Evolutionary conservation across 2,329 filamentous ascomycete species (phyloP).

Genomic region (Monilinia vaccinii-corymbosi): DNA sequence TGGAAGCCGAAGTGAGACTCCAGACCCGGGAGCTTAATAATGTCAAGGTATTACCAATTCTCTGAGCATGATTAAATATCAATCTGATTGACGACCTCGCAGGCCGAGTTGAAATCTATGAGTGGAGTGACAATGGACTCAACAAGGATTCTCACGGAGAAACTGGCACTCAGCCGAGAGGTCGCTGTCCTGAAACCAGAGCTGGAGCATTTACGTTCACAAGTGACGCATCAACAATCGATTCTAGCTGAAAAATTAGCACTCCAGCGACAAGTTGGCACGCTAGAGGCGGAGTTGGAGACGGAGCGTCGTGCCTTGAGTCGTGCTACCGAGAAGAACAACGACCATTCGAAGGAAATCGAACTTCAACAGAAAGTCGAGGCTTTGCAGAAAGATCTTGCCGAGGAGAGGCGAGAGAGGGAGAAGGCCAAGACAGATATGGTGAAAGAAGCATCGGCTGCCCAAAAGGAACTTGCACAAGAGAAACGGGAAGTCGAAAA

Average conservation of each 20-base stretch:
- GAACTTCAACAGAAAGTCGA: conserved; percentile 35
- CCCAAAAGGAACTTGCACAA: conserved; percentile 30
- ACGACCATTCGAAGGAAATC: conserved; percentile 33
- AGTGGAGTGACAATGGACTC: conserved; percentile 60
- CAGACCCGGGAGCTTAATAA: conserved; percentile 46
- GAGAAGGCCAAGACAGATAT: conserved; percentile 24
- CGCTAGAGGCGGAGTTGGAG: conserved; percentile 72
- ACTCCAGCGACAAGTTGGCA: conserved; percentile 67
- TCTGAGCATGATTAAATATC: background rate
- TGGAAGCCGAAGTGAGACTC: conserved; percentile 36
- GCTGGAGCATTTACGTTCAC: conserved; percentile 50
- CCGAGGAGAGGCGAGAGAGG: conserved; percentile 27
- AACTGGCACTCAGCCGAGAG: conserved; percentile 51
- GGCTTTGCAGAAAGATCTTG: conserved; percentile 30
- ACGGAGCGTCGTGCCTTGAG: conserved; percentile 66
- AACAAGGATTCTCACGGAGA: conserved; percentile 58
- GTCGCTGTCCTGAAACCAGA: conserved; percentile 50
- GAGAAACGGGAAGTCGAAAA: conserved; percentile 27
- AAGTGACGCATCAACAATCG: conserved; percentile 52
- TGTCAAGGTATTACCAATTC: conserved; percentile 39
- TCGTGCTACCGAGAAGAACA: conserved; percentile 40
- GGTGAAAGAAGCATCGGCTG: conserved; percentile 31
- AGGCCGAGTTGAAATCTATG: conserved; percentile 66
- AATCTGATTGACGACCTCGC: background rate
- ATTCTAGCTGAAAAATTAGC: conserved; percentile 71